phyloP scores from a whole-genome alignment of 371 early-diverging fungal genomes.

The Chytridiales sp. region DNA sequence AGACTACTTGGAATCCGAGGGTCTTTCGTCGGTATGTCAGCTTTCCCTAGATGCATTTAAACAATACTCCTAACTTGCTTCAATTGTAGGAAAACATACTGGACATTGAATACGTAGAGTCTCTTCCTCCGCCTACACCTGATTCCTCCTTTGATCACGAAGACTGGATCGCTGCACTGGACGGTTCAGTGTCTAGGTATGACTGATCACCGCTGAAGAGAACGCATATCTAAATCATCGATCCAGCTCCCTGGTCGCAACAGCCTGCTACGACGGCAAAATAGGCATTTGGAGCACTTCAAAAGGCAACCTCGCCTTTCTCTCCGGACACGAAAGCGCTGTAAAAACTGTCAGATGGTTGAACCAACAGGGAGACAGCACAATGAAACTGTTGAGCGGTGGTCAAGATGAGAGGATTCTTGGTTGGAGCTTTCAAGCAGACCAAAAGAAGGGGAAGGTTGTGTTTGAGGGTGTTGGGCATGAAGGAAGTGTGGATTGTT shows the following conservation, averaged over 20 bases:
- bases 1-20: constrained; percentile 66
- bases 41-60: not conserved
- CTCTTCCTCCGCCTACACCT: constrained; percentile 80
- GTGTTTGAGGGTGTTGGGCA: constrained; percentile 81
- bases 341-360: constrained; percentile 70
- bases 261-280: constrained; percentile 83
- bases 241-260: constrained; percentile 57
- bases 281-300: constrained; percentile 80
- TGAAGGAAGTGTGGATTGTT: constrained; percentile 61
- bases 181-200: constrained; percentile 5
- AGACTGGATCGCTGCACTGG: constrained; percentile 89
- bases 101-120: constrained; percentile 88
- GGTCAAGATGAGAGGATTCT: constrained; percentile 28
- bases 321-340: constrained; percentile 69
- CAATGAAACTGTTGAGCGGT: constrained; percentile 24
- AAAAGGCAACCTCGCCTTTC: constrained; percentile 67
- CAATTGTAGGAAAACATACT: constrained; percentile 74
- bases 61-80: not conserved
- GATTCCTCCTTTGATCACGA: constrained; percentile 79
- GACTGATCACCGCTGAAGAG: not conserved
- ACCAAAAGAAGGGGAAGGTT: constrained; percentile 12
- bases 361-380: not conserved
- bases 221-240: not conserved
- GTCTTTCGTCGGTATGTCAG: constrained; percentile 69
- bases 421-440: constrained; percentile 22